Conservation (phyloP, 73 alveolate genomes). For the Diophrys appendiculata region DNA sequence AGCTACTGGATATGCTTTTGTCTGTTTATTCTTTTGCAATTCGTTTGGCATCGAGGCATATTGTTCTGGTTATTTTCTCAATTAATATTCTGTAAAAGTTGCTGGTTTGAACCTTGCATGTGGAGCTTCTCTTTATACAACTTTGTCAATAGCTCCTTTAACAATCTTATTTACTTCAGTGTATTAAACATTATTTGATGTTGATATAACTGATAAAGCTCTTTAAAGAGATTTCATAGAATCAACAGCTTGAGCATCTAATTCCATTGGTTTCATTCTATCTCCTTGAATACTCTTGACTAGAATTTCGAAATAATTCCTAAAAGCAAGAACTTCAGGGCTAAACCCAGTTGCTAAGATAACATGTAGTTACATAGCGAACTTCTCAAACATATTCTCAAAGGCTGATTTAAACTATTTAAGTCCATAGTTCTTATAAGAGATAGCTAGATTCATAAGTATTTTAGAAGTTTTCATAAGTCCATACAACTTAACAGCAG, state of each 20-base stretch:
- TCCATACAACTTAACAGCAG: slow-evolving; percentile 32
- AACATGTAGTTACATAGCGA: slow-evolving; percentile 25
- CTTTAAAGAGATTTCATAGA: slow-evolving; percentile 11
- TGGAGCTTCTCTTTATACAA: not conserved
- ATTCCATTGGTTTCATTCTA: slow-evolving; percentile 34
- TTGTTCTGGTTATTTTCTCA: not conserved
- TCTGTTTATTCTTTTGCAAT: too few species aligned
- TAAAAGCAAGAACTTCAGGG: slow-evolving; percentile 49
- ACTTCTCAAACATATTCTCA: slow-evolving; percentile 25
- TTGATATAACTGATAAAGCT: not conserved
- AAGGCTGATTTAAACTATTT: slow-evolving; percentile 45
- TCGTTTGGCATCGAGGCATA: not conserved
- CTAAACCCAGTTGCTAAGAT: slow-evolving; percentile 56
- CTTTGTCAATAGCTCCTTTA: slow-evolving; percentile 38
- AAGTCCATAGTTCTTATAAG: slow-evolving; percentile 39
- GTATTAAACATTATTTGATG: slow-evolving; percentile 27
- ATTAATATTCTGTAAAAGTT: not conserved
- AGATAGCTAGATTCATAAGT: slow-evolving; percentile 14
- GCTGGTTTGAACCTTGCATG: not conserved
- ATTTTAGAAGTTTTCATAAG: slow-evolving; percentile 23
- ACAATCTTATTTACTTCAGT: slow-evolving; percentile 23
- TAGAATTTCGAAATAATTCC: slow-evolving; percentile 47
- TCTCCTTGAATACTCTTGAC: slow-evolving; percentile 35
- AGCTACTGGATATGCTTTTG: slow-evolving; percentile 32
- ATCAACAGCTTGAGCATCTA: slow-evolving; percentile 45